Evolutionary conservation across 192 early-diverging fungal genomes (phyloP).

Genomic region (Coemansia sp.): DNA sequence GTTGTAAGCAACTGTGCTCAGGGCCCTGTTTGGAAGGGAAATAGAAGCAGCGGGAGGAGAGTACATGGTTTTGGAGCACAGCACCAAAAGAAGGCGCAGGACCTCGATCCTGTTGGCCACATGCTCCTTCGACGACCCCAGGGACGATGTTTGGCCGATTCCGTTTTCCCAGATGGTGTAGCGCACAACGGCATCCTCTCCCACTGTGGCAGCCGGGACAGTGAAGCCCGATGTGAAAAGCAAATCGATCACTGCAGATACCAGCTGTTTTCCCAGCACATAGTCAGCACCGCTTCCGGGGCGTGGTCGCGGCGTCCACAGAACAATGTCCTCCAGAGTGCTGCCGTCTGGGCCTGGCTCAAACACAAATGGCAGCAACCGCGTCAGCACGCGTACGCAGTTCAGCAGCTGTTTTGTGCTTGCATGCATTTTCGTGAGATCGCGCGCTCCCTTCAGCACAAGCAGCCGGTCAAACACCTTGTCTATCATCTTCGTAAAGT

Average conservation of each 20-base stretch:
- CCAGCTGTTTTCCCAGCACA: constrained; percentile 56
- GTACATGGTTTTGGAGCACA: constrained; percentile 85
- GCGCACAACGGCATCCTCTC: constrained; percentile 54
- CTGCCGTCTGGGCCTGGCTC: constrained; percentile 55
- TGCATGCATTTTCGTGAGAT: constrained; percentile 54
- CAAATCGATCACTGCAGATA: constrained; percentile 55
- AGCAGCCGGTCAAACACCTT: constrained; percentile 69
- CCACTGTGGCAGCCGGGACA: constrained; percentile 57
- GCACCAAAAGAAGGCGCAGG: constrained; percentile 71
- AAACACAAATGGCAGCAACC: constrained; percentile 82
- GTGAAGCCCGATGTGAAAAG: constrained; percentile 73
- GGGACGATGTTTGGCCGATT: constrained; percentile 70
- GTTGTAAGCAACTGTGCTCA: constrained; percentile 47
- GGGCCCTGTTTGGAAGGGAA: constrained; percentile 27
- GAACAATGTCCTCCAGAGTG: constrained; percentile 35
- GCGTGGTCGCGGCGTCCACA: constrained; percentile 49
- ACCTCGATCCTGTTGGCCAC: constrained; percentile 76
- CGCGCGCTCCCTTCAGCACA: constrained; percentile 52
- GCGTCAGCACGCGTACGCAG: constrained; percentile 79
- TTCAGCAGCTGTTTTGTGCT: constrained; percentile 71
- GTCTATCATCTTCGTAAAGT: constrained; percentile 72
- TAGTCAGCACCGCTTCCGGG: constrained; percentile 47
- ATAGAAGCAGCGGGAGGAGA: constrained; percentile 43
- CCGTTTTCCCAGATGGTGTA: constrained; percentile 79
- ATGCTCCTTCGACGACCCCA: constrained; percentile 66